A percentile compares a stretch with the other conserved stretches of the same genome.
Conservation (phyloP, 768 basidiomycete genomes). For the Pleurotus tuber-regium region DNA sequence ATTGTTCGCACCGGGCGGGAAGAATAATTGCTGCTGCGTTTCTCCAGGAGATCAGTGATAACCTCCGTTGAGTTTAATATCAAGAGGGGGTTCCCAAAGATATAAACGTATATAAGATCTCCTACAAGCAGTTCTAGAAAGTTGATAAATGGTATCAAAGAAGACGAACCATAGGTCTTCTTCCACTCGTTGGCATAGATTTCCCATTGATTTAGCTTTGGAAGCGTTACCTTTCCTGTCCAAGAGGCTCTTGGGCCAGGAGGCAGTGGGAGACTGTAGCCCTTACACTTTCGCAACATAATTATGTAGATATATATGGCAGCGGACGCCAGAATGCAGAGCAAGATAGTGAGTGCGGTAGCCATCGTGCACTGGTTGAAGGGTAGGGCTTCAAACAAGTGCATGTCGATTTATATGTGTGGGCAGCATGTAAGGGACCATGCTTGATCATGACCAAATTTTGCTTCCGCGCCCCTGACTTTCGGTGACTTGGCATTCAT, state of each 20-base stretch:
- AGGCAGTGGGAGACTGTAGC: constrained; percentile 26
- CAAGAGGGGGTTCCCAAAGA: constrained; percentile 45
- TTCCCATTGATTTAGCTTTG: constrained; percentile 39
- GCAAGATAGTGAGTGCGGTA: no score
- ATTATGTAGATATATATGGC: no score
- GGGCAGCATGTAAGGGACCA: background rate
- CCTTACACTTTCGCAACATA: no score
- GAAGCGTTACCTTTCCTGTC: constrained; percentile 31
- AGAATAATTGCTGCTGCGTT: constrained; percentile 41
- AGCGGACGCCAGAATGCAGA: no score
- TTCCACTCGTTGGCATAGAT: constrained; percentile 42
- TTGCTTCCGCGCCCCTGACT: constrained; percentile 1
- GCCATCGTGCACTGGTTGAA: no score
- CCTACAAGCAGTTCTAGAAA: constrained; percentile 24
- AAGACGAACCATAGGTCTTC: constrained; percentile 34
- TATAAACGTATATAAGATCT: constrained; percentile 42
- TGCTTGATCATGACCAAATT: background rate
- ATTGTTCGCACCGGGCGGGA: constrained; percentile 39
- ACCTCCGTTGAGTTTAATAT: constrained; percentile 41
- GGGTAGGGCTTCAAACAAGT: no score
- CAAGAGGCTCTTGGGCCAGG: constrained; percentile 41
- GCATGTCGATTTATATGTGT: background rate
- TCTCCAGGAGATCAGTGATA: constrained; percentile 44
- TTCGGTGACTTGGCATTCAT: background rate
- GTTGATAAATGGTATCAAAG: background rate